Evolutionary conservation across 441 rosid species (phyloP).

Genomic region (Pelargonium cotyledonis): DNA sequence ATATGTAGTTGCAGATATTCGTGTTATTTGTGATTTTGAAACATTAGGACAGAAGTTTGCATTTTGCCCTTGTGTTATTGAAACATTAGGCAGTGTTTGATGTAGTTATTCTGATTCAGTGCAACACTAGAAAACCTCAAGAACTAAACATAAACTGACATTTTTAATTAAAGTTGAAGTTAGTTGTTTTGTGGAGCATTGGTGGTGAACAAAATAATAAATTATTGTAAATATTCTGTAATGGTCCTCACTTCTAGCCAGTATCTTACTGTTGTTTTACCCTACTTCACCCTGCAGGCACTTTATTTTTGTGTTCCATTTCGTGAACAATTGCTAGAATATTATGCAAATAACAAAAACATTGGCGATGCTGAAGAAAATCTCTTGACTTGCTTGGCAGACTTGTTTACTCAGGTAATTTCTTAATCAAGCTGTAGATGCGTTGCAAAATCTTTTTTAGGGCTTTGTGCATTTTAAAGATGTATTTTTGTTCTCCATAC

Average conservation of each 20-base stretch:
- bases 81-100: neutral
- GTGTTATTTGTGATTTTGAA: neutral
- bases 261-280: constrained; percentile 3
- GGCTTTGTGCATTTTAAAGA: neutral
- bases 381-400: constrained; percentile 91
- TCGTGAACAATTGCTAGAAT: constrained; percentile 93
- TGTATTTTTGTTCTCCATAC: neutral
- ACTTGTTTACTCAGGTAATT: constrained; percentile 82
- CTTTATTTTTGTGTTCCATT: constrained; percentile 96
- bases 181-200: neutral
- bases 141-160: neutral
- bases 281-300: constrained; percentile 49
- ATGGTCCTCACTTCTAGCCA: neutral
- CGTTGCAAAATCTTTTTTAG: no score
- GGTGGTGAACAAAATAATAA: neutral
- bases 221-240: neutral
- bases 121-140: neutral
- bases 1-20: neutral
- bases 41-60: neutral
- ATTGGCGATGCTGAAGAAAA: constrained; percentile 81
- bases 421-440: neutral
- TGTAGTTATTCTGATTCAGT: neutral
- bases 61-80: no score
- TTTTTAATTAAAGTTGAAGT: neutral
- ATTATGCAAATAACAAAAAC: constrained; percentile 63